These are phyloP conservation scores for Pseudoturritis turrita DNA, from an alignment of 345 rosid genomes.

Conservation along the genomic window DNA sequence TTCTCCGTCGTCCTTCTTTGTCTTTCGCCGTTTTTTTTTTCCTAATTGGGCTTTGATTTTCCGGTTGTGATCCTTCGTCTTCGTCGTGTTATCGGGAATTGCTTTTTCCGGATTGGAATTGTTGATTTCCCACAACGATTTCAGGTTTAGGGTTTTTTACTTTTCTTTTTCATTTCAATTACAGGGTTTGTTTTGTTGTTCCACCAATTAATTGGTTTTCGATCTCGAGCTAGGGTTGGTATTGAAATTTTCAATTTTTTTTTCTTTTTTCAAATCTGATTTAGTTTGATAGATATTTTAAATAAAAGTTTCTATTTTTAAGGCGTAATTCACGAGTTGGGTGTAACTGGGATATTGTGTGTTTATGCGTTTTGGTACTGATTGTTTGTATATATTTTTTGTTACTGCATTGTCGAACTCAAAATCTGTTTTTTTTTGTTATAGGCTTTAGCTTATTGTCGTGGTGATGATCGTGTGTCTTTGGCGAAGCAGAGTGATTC, in stretches of 20 bases:
- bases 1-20: slow-evolving; percentile 23
- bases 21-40: background rate
- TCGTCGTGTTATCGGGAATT: slow-evolving; percentile 2
- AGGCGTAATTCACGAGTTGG: background rate
- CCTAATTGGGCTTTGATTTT: background rate
- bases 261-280: background rate
- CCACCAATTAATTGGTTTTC: slow-evolving; percentile 1
- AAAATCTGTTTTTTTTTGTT: background rate
- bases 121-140: background rate
- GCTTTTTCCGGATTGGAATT: background rate
- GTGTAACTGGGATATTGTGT: background rate
- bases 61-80: background rate
- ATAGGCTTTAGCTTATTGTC: background rate
- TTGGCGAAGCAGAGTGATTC: background rate
- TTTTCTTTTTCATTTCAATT: background rate
- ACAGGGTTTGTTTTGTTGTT: background rate
- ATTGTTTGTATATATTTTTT: background rate
- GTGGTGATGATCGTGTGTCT: slow-evolving; percentile 14
- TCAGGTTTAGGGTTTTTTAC: slow-evolving; percentile 27
- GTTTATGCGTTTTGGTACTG: background rate
- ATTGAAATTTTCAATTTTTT: background rate
- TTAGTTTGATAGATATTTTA: background rate
- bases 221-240: slow-evolving; percentile 17
- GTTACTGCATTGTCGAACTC: slow-evolving; percentile 1
- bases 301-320: background rate